Conservation (phyloP, 2,329 filamentous ascomycete genomes). For the Gnomoniopsis sp. region DNA sequence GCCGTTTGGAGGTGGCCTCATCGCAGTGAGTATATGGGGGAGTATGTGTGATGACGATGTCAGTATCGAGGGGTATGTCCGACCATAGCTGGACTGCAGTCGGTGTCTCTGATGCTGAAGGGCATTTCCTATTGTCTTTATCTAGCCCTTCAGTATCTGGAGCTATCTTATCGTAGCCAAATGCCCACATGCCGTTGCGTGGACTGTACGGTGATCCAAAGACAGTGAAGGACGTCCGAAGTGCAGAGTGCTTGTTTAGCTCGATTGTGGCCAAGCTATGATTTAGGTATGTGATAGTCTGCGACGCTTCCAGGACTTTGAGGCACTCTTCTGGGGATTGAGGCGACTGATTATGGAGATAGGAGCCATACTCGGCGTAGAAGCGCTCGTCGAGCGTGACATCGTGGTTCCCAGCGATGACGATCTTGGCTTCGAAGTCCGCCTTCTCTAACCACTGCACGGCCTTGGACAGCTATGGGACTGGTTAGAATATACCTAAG, state of each 20-base stretch:
- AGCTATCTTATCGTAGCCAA: slow-evolving; percentile 49
- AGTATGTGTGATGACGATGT: slow-evolving; percentile 70
- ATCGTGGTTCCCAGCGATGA: slow-evolving; percentile 74
- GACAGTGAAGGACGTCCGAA: slow-evolving; percentile 59
- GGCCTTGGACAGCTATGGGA: slow-evolving; percentile 50
- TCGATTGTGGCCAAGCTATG: slow-evolving; percentile 53
- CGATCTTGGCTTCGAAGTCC: slow-evolving; percentile 67
- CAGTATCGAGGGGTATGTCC: slow-evolving; percentile 55
- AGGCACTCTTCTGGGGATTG: slow-evolving; percentile 54
- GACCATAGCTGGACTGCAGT: slow-evolving; percentile 49
- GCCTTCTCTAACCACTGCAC: slow-evolving; percentile 65
- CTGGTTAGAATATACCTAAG: neutral
- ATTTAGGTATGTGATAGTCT: slow-evolving; percentile 61
- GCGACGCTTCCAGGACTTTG: slow-evolving; percentile 49
- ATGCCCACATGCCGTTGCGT: slow-evolving; percentile 58
- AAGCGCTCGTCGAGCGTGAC: slow-evolving; percentile 66
- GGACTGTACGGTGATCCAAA: slow-evolving; percentile 71
- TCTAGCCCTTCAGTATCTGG: neutral
- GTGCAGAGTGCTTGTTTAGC: slow-evolving; percentile 51
- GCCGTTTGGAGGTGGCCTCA: slow-evolving; percentile 32
- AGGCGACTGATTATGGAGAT: slow-evolving; percentile 54
- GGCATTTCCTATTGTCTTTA: neutral
- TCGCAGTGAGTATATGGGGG: slow-evolving; percentile 62
- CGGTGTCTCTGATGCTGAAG: neutral
- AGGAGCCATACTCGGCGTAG: slow-evolving; percentile 48